phyloP scores from a whole-genome alignment of 495 filamentous ascomycete species.

The Talaromyces adpressus region DNA sequence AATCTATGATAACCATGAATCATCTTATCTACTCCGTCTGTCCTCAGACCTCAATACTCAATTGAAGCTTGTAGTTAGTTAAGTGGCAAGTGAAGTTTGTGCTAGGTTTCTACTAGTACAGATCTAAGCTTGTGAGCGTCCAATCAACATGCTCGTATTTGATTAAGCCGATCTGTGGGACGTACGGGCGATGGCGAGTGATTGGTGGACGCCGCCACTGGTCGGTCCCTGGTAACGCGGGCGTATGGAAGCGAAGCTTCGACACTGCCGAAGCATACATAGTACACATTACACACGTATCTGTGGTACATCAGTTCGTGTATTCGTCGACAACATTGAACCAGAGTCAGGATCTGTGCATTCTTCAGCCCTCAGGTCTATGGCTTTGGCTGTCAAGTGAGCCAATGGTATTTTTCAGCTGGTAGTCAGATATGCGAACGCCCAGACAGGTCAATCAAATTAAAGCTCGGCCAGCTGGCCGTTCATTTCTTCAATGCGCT shows the following conservation, averaged over 20 bases:
- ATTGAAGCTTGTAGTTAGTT: not conserved
- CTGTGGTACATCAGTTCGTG: too few relatives aligned
- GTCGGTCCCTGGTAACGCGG: constrained; percentile 4
- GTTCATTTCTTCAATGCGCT: not conserved
- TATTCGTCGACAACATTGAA: not conserved
- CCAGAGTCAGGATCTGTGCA: not conserved
- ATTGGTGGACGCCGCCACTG: not conserved
- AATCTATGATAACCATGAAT: not conserved
- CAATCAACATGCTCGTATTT: not conserved
- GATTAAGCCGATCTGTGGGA: not conserved
- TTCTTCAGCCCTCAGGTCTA: not conserved
- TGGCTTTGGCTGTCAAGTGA: too few relatives aligned
- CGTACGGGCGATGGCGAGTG: not conserved
- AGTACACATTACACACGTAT: too few relatives aligned
- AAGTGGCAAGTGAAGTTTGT: not conserved
- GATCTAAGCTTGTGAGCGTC: not conserved
- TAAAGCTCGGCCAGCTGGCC: not conserved
- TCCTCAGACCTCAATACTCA: not conserved
- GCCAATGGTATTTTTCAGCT: not conserved
- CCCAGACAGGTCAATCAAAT: too few relatives aligned
- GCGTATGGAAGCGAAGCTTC: not conserved
- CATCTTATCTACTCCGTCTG: not conserved
- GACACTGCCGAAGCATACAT: not conserved
- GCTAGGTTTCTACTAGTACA: not conserved
- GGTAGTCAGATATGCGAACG: too few relatives aligned